These are phyloP conservation scores for Earliella scabrosa DNA, from an alignment of 1,284 basidiomycete species.

Conservation along the genomic window DNA sequence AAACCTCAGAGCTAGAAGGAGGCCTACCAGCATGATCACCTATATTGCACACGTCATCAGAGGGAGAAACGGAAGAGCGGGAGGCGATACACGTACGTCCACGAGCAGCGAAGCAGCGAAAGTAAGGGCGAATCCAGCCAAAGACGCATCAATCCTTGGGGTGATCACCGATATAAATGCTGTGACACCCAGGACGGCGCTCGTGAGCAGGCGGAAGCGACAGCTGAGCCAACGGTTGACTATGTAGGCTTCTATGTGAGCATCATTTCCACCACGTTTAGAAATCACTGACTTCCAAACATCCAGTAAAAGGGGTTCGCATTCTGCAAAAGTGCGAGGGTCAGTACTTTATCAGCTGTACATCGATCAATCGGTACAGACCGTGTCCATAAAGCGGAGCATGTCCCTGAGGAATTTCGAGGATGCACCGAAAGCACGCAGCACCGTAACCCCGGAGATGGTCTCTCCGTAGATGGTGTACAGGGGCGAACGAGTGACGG, in stretches of 20 bases:
- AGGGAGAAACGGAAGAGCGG: too few species aligned
- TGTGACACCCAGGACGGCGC: constrained; percentile 73
- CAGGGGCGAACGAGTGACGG: constrained; percentile 87
- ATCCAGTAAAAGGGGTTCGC: constrained; percentile 84
- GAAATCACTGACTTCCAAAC: constrained; percentile 70
- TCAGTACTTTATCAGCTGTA: constrained; percentile 13
- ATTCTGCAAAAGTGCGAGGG: constrained; percentile 51
- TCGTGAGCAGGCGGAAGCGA: constrained; percentile 84
- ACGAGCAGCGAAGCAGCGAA: constrained; percentile 79
- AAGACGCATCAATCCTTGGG: constrained; percentile 73
- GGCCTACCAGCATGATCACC: constrained; percentile 52
- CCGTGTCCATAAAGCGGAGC: constrained; percentile 84
- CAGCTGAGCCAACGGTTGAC: constrained; percentile 83
- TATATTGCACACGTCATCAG: too few species aligned
- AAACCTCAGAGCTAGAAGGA: neutral
- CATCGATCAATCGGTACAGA: constrained; percentile 14
- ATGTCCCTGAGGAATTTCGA: constrained; percentile 88
- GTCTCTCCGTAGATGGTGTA: constrained; percentile 94
- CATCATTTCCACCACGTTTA: neutral
- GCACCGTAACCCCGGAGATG: constrained; percentile 84
- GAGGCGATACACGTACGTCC: constrained; percentile 74
- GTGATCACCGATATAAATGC: constrained; percentile 71
- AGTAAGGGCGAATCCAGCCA: constrained; percentile 85
- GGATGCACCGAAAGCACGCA: constrained; percentile 88
- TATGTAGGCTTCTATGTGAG: constrained; percentile 31